A percentile compares a stretch with the other conserved stretches of the same genome.
These are phyloP conservation scores for Epichloe glyceriae DNA, from an alignment of 2,329 filamentous ascomycete species.

Conservation along the genomic window DNA sequence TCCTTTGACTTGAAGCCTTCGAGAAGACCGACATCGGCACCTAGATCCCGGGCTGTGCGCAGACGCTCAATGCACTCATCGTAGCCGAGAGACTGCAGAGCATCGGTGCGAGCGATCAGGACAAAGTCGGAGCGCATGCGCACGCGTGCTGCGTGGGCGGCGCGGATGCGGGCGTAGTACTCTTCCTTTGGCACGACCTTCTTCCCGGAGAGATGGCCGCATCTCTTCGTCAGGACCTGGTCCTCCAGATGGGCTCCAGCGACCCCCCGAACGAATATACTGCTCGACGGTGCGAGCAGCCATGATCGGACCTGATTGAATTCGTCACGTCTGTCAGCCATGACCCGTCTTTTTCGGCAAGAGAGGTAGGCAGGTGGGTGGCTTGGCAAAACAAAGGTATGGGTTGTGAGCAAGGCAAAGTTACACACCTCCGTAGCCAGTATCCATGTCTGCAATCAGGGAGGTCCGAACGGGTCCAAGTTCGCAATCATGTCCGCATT, in stretches of 20 bases:
- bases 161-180: constrained; percentile 41
- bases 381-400: not conserved
- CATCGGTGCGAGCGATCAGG: constrained; percentile 52
- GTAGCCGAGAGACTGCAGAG: constrained; percentile 42
- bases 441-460: constrained; percentile 50
- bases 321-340: not conserved
- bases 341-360: not conserved
- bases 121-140: constrained; percentile 42
- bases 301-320: constrained; percentile 29
- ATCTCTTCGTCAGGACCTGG: constrained; percentile 52
- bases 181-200: constrained; percentile 40
- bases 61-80: constrained; percentile 41
- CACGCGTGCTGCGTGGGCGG: constrained; percentile 37
- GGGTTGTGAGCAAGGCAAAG: no score
- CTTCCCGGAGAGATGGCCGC: constrained; percentile 50
- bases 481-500: constrained; percentile 53
- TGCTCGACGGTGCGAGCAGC: constrained; percentile 37
- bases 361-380: not conserved
- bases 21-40: constrained; percentile 47
- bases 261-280: constrained; percentile 43
- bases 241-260: constrained; percentile 50
- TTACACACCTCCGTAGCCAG: constrained; percentile 37
- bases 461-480: constrained; percentile 39
- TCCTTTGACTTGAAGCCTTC: constrained; percentile 43
- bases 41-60: constrained; percentile 35